A percentile compares a stretch with the other conserved stretches of the same genome.
phyloP scores from a whole-genome alignment of 2,329 filamentous ascomycete species.

The Claviceps digitariae region DNA sequence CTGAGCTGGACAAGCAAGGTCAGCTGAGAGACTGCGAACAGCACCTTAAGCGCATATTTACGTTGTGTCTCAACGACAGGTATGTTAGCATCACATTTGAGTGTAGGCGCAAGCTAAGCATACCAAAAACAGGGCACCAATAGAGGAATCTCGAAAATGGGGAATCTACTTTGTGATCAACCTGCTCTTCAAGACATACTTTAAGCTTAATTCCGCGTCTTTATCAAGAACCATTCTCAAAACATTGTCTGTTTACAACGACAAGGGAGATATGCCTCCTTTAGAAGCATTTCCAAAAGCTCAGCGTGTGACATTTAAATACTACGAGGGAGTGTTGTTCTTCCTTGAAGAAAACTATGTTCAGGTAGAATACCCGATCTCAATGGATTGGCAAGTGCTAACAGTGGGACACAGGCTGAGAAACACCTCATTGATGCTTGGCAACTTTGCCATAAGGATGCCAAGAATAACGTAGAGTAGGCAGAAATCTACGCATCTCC shows the following conservation, averaged over 20 bases:
- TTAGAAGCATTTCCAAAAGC: conserved; percentile 72
- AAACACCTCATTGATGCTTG: conserved; percentile 68
- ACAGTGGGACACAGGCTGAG: conserved; percentile 46
- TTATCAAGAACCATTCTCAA: conserved; percentile 82
- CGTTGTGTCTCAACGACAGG: conserved; percentile 80
- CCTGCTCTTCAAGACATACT: conserved; percentile 95
- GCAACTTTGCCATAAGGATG: conserved; percentile 61
- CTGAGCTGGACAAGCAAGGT: conserved; percentile 62
- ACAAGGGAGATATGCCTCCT: conserved; percentile 64
- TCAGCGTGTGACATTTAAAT: conserved; percentile 90
- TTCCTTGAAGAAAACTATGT: conserved; percentile 92
- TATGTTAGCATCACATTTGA: conserved; percentile 41
- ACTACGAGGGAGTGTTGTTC: conserved; percentile 84
- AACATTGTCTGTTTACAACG: conserved; percentile 60
- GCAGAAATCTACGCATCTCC: conserved; percentile 14
- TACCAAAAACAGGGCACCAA: conserved; percentile 45
- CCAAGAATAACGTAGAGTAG: conserved; percentile 68
- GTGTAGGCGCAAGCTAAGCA: not conserved
- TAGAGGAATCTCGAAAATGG: conserved; percentile 93
- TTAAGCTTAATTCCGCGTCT: conserved; percentile 83
- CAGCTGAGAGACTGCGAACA: conserved; percentile 84
- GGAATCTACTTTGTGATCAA: conserved; percentile 92
- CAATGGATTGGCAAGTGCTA: not conserved
- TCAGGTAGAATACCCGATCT: conserved; percentile 35
- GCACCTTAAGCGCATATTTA: conserved; percentile 84